Percentiles rank a stretch among this genome's conserved stretches.
These are phyloP conservation scores for Basipetospora chlamydospora DNA, from an alignment of 2,329 filamentous ascomycete genomes.

Conservation along the genomic window DNA sequence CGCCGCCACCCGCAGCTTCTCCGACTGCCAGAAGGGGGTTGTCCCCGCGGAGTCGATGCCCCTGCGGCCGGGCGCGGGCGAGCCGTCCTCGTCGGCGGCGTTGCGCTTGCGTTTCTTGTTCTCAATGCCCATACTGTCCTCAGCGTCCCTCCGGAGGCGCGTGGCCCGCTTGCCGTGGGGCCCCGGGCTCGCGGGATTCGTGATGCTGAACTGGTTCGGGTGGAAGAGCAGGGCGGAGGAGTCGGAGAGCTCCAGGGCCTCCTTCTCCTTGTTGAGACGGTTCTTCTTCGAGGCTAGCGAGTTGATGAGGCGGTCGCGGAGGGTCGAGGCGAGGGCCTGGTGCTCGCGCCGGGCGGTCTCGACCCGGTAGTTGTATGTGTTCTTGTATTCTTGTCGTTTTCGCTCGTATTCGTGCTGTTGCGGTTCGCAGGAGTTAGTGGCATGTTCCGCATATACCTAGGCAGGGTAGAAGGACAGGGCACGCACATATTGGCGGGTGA, in stretches of 20 bases:
- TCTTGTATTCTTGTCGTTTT: slow-evolving; percentile 43
- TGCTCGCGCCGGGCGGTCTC: slow-evolving; percentile 50
- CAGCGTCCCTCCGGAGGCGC: slow-evolving; percentile 43
- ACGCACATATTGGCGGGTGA: slow-evolving; percentile 68
- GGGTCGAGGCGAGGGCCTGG: slow-evolving; percentile 40
- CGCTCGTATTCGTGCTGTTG: slow-evolving; percentile 47
- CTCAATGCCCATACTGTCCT: slow-evolving; percentile 40
- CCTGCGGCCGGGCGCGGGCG: slow-evolving; percentile 42
- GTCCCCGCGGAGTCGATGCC: slow-evolving; percentile 40
- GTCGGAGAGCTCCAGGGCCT: slow-evolving; percentile 53
- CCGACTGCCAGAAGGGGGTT: slow-evolving; percentile 48
- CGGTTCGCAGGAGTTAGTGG: slow-evolving; percentile 10
- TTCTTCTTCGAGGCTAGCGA: slow-evolving; percentile 50
- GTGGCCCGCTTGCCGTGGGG: slow-evolving; percentile 49
- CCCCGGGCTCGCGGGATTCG: slow-evolving; percentile 49
- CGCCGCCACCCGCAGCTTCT: slow-evolving; percentile 36
- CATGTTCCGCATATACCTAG: background rate
- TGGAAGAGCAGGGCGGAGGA: slow-evolving; percentile 50
- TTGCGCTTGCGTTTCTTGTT: slow-evolving; percentile 50
- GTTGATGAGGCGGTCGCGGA: slow-evolving; percentile 54
- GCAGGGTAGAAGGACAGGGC: background rate
- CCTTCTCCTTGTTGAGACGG: slow-evolving; percentile 50
- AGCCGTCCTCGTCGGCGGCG: slow-evolving; percentile 45
- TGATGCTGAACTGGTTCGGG: slow-evolving; percentile 52
- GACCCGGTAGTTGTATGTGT: slow-evolving; percentile 45